Evolutionary conservation across 306 rosid species (phyloP), one percentile per base, ranked within the genome.

Genomic region (Quercus agrifolia): DNA sequence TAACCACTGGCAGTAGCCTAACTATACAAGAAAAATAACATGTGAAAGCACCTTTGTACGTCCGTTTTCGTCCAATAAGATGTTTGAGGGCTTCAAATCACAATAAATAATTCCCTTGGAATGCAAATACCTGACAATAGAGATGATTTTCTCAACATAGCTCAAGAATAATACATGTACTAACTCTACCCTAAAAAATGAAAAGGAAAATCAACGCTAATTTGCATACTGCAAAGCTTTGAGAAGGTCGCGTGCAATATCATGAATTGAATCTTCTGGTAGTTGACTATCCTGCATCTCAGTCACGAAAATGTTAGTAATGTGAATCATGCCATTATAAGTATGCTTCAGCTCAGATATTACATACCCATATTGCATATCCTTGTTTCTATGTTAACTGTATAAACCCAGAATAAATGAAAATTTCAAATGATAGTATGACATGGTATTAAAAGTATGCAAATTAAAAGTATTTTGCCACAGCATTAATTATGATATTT

Each of bases 1-100:
- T 64, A 33, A 57, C 4, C 10, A 30, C 17, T 74, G 11, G 55
- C 4, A 77, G 52, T n/a, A 51, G 78, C 73, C 62, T 55, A 81
- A 25, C 49, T 13, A 28, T 68, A 27, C 3, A 23, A 21, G 41
- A n/a, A 44, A 77, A 25, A 33, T 20, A 55, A 23, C 27, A 41
- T 38, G 57, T 64, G 30, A 41, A 49, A 59, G 68, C 79, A 95
- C 99, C 99, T 93, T 95, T 70, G 88, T 83, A 58, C 91, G 81
- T n/a, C 99, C 99, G 82, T 95, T 95, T 87, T 95, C 99, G 28
- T 95, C 99, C 61, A 95, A 82, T 57, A 95, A 85, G 76, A 95
- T 87, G 82, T 95, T 95, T 84, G 99, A 93, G 75, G 99, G 99
- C 85, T 95, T 95, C 88, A 95, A 83, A 84, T 95, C 99, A 82